Evolutionary conservation across 1,284 basidiomycete species (phyloP).

Genomic region (Wallemia ichthyophaga): DNA sequence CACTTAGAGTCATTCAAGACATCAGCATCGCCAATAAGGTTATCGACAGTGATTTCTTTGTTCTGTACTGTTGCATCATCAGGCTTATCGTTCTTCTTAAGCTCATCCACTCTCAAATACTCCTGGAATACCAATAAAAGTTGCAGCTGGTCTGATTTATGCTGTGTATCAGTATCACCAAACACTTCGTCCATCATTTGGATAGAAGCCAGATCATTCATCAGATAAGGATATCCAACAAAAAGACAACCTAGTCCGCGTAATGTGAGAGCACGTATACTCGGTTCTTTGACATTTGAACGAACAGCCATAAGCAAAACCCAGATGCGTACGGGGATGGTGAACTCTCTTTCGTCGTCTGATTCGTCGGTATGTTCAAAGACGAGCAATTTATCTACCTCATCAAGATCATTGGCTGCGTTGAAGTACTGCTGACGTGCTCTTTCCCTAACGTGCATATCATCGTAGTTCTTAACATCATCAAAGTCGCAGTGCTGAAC

Average conservation of each 20-base stretch:
- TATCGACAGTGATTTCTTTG: slow-evolving; percentile 29
- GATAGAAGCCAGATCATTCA: slow-evolving; percentile 44
- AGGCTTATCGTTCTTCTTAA: slow-evolving; percentile 16
- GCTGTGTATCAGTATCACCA: slow-evolving; percentile 6
- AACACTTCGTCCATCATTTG: slow-evolving; percentile 75
- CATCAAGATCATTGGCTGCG: background rate
- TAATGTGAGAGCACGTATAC: background rate
- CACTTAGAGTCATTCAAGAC: slow-evolving; percentile 86
- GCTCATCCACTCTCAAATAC: slow-evolving; percentile 30
- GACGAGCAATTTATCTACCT: background rate
- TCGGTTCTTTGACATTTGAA: background rate
- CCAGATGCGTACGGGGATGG: background rate
- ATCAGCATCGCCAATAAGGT: slow-evolving; percentile 75
- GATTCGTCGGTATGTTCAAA: background rate
- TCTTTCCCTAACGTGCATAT: background rate
- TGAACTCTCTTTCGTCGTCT: background rate
- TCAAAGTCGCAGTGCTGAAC: slow-evolving; percentile 75
- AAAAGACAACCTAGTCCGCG: slow-evolving; percentile 41
- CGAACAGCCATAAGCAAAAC: background rate
- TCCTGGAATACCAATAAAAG: slow-evolving; percentile 68
- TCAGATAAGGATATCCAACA: slow-evolving; percentile 62
- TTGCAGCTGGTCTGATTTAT: background rate
- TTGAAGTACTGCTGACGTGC: background rate
- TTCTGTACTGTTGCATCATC: slow-evolving; percentile 10
- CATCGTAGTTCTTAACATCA: slow-evolving; percentile 27